phyloP scores from a whole-genome alignment of 2,329 filamentous ascomycete species.

The Talaromyces sp. region DNA sequence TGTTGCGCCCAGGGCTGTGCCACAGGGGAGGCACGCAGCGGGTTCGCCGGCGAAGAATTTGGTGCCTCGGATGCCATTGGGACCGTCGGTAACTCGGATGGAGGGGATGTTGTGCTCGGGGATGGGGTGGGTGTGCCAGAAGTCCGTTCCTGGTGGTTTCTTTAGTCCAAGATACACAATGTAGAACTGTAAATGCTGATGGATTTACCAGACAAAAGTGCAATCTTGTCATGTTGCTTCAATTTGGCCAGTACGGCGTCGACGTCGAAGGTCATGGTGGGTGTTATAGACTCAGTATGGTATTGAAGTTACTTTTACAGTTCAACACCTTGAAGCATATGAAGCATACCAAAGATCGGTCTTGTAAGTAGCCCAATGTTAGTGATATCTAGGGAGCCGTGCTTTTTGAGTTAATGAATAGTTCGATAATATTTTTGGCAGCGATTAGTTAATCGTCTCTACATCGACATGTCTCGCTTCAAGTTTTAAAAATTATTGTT shows the following conservation, averaged over 20 bases:
- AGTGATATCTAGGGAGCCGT: background rate
- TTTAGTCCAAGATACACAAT: slow-evolving; percentile 1
- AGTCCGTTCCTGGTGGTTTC: slow-evolving; percentile 40
- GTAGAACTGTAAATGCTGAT: background rate
- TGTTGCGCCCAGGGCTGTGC: slow-evolving; percentile 70
- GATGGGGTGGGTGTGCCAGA: slow-evolving; percentile 64
- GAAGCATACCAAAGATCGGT: background rate
- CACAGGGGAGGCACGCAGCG: slow-evolving; percentile 76
- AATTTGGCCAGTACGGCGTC: slow-evolving; percentile 6
- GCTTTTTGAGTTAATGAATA: background rate
- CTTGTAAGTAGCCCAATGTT: background rate
- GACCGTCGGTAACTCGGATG: slow-evolving; percentile 63
- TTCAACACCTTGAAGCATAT: background rate
- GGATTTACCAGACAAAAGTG: background rate
- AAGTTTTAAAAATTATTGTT: background rate
- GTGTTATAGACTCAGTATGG: background rate
- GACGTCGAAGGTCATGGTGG: slow-evolving; percentile 2
- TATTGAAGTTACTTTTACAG: background rate
- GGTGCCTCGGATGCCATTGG: slow-evolving; percentile 65
- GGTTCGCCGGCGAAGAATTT: slow-evolving; percentile 62
- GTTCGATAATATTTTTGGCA: background rate
- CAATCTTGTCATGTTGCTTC: slow-evolving; percentile 8
- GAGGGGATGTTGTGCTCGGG: slow-evolving; percentile 58
- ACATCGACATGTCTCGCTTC: background rate
- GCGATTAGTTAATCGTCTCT: background rate